Conservation (phyloP, 257 asterid genomes). For the Solanum stenotomum region DNA sequence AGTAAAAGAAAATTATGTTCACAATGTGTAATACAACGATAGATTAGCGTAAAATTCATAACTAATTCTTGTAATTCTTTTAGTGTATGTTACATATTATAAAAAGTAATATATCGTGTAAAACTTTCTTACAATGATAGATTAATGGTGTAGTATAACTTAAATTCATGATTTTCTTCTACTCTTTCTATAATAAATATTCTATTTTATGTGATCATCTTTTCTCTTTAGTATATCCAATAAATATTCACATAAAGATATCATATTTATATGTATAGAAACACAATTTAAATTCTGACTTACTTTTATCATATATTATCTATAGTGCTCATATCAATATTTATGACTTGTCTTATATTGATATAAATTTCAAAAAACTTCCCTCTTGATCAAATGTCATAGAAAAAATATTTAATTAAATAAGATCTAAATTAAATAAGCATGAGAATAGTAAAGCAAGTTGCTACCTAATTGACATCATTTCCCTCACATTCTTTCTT, state of each 20-base stretch:
- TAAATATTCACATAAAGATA: no score
- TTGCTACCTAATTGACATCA: slow-evolving; percentile 41
- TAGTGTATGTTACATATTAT: neutral
- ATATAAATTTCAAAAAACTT: neutral
- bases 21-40: neutral
- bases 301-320: neutral
- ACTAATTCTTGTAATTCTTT: neutral
- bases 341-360: neutral
- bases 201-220: neutral
- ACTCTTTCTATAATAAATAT: neutral
- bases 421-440: slow-evolving; percentile 11
- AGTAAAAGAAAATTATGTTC: accelerated
- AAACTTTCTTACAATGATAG: neutral
- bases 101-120: neutral
- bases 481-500: slow-evolving; percentile 62
- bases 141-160: neutral
- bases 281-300: neutral
- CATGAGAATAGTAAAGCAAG: slow-evolving; percentile 78
- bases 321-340: neutral
- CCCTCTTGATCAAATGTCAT: no score
- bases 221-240: neutral
- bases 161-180: neutral
- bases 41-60: neutral
- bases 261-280: neutral
- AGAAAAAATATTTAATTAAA: no score